Conservation (phyloP, 2,329 filamentous ascomycete species). For the Raffaelea ambrosiae region DNA sequence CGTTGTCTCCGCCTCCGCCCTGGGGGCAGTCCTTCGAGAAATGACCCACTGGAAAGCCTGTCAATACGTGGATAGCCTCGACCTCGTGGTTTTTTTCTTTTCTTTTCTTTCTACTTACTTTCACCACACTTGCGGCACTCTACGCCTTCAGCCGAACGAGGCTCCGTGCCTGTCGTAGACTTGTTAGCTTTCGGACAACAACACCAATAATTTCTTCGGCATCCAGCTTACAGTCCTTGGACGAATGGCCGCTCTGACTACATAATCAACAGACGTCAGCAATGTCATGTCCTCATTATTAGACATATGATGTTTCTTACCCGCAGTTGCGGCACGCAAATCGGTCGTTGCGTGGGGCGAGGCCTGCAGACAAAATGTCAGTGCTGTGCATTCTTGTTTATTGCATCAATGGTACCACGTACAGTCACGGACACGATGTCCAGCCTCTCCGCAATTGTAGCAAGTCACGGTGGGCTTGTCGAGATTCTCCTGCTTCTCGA, state of each 20-base stretch:
- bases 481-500: conserved; percentile 43
- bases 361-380: conserved; percentile 29
- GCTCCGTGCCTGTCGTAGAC: conserved; percentile 34
- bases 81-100: too few relatives aligned
- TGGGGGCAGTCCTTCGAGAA: conserved; percentile 56
- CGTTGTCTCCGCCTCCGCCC: conserved; percentile 44
- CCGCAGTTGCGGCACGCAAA: conserved; percentile 63
- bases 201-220: too few relatives aligned
- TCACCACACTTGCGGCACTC: conserved; percentile 59
- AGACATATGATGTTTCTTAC: conserved; percentile 18
- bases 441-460: conserved; percentile 54
- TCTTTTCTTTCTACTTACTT: conserved; percentile 33
- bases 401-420: conserved; percentile 18
- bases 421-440: conserved; percentile 65
- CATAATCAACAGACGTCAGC: too few relatives aligned
- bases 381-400: background rate
- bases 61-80: background rate
- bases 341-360: conserved; percentile 52
- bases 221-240: conserved; percentile 42
- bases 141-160: conserved; percentile 52
- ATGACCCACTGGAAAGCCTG: conserved; percentile 46
- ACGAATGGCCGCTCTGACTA: conserved; percentile 42
- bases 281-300: background rate
- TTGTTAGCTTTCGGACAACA: too few relatives aligned
- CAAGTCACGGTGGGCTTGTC: conserved; percentile 44